These are phyloP conservation scores for Sextonia rubra DNA, from an alignment of 164 flowering plant genomes.

Conservation along the genomic window DNA sequence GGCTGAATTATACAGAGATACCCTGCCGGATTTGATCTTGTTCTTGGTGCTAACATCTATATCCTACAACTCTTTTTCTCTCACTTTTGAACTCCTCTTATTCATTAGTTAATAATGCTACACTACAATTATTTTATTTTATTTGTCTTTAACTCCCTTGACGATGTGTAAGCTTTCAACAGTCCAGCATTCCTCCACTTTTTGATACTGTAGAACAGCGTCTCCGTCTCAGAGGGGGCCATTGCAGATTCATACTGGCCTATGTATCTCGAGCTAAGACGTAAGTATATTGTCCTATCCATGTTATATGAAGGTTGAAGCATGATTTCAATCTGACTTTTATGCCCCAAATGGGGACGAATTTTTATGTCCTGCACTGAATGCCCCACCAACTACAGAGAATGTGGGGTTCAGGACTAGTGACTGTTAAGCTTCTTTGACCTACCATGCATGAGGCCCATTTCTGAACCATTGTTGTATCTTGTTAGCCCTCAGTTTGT, in stretches of 20 bases:
- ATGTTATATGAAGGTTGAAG: too few species aligned
- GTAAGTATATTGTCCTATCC: constrained; percentile 32
- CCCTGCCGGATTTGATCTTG: constrained; percentile 73
- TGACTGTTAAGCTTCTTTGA: too few species aligned
- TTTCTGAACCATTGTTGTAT: too few species aligned
- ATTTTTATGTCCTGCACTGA: background rate
- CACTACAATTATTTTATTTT: background rate
- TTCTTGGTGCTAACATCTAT: constrained; percentile 98
- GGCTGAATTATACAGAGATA: constrained; percentile 40
- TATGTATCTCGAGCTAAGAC: constrained; percentile 77
- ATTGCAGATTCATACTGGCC: constrained; percentile 5
- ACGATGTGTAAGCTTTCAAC: constrained; percentile 77
- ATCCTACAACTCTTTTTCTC: constrained; percentile 38
- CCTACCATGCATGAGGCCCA: too few species aligned
- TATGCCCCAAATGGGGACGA: background rate
- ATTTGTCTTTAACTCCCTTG: constrained; percentile 35
- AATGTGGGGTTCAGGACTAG: too few species aligned
- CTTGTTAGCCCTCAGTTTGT: too few species aligned
- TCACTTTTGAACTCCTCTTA: background rate
- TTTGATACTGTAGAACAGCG: constrained; percentile 68
- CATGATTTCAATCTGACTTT: background rate
- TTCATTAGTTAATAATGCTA: background rate
- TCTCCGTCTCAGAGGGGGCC: constrained; percentile 30
- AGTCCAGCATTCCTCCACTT: constrained; percentile 68
- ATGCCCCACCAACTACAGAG: too few species aligned